Base-by-base conservation (phyloP, 495 filamentous ascomycete genomes). In the Xylaria palmicola region DNA sequence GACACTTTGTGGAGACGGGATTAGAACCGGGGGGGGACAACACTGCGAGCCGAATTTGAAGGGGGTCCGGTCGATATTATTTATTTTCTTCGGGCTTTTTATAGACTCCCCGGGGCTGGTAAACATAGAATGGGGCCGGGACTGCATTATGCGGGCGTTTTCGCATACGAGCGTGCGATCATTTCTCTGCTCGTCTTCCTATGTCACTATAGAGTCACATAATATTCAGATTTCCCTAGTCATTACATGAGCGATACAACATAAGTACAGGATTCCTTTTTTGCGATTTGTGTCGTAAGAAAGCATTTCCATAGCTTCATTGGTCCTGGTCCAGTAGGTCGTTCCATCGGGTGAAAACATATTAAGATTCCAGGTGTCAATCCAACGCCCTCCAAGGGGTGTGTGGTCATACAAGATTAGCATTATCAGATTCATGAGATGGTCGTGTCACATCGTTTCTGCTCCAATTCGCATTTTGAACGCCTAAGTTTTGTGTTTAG, bases 341-440 rank as follows among this genome's bases (percentile, higher is more conserved):
- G 12, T 54, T 3, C 22, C 47, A 27, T 52, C 26, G 44, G 36
- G 59, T 44, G 48, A 3, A 30, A 17, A 27, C 9, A 32, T 20
- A 12, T 12, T 15, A 59, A 17, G 9, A 20, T 43, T 52, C 37
- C 6, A 34, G 64, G 8, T 1, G 24, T 7, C 44, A 30, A 30
- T 36, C 12, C 12, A 8, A 44, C 10, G 3, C n/a, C 36, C 44
- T 8, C 64, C 44, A 56, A 60, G 41, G 55, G 48, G 59, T 63
- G 51, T 62, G 55, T 65, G 48, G 50, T 66, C 62, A 44, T 71
- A 66, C 63, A 71, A 43, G 13, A 73, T 74, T 72, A 71, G 37
- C 52, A 71, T 74, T 75, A 70, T 52, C 59, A 62, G 65, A 64
- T 54, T 70, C 34, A 24, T 59, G 7, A 39, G 52, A 50, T 63